phyloP scores from a whole-genome alignment of 2,329 filamentous ascomycete species.

The Diaporthe destruens region DNA sequence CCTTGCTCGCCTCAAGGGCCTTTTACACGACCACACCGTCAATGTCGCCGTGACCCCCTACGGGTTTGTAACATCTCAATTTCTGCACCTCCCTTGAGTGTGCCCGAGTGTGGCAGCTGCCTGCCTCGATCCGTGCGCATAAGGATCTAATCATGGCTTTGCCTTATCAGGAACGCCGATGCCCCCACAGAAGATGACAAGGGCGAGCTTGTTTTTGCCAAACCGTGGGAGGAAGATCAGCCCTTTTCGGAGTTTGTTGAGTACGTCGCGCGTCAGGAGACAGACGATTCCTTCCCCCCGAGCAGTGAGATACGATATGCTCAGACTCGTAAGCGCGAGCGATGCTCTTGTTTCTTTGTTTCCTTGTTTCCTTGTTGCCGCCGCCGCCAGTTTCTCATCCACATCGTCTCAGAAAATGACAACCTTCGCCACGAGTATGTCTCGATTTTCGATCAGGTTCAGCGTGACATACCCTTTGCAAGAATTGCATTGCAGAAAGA shows the following conservation, averaged over 20 bases:
- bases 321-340: slow-evolving; percentile 72
- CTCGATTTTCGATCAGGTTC: slow-evolving; percentile 72
- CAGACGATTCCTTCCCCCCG: slow-evolving; percentile 47
- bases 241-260: slow-evolving; percentile 72
- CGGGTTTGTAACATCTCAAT: slow-evolving; percentile 63
- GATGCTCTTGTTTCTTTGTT: not conserved
- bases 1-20: slow-evolving; percentile 66
- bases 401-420: slow-evolving; percentile 73
- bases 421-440: slow-evolving; percentile 82
- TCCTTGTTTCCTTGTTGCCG: not conserved
- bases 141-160: slow-evolving; percentile 17
- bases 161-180: slow-evolving; percentile 59
- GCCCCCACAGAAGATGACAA: slow-evolving; percentile 60
- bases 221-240: slow-evolving; percentile 77
- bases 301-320: slow-evolving; percentile 73
- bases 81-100: not conserved
- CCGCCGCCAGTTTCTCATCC: slow-evolving; percentile 13
- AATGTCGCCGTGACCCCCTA: slow-evolving; percentile 83
- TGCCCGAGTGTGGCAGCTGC: not conserved
- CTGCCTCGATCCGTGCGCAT: slow-evolving; percentile 3
- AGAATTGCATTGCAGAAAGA: slow-evolving; percentile 74
- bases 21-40: slow-evolving; percentile 69
- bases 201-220: slow-evolving; percentile 69
- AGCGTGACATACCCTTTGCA: slow-evolving; percentile 76
- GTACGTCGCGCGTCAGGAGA: slow-evolving; percentile 71